Conservation (phyloP, 805 yeast species). For the Candida maltosa region DNA sequence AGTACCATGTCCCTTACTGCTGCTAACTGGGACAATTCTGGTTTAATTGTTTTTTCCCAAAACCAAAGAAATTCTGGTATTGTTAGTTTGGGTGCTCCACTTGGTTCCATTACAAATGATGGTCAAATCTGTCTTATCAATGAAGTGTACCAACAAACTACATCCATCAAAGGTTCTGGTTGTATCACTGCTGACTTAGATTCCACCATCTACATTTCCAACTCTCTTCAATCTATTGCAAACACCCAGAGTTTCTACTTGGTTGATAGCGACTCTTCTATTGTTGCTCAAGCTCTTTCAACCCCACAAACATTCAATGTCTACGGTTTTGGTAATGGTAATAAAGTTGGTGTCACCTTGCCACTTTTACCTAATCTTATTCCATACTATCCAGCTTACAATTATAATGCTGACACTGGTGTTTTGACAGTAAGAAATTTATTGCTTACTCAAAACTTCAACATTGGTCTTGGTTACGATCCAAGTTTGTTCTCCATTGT, state of each 20-base stretch:
- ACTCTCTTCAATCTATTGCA: conserved; percentile 10
- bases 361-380: conserved; percentile 4
- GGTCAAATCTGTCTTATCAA: conserved; percentile 27
- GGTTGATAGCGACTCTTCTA: conserved; percentile 12
- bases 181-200: conserved; percentile 18
- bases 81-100: conserved; percentile 13
- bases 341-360: conserved; percentile 13
- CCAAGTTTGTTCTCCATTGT: conserved; percentile 8
- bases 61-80: conserved; percentile 7
- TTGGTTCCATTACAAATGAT: conserved; percentile 16
- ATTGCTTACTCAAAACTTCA: conserved; percentile 8
- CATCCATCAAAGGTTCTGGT: conserved; percentile 19
- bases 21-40: conserved; percentile 14
- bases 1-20: conserved; percentile 13
- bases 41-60: conserved; percentile 14
- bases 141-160: conserved; percentile 16
- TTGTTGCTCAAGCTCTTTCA: conserved; percentile 12
- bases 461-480: conserved; percentile 21
- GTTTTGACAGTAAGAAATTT: conserved; percentile 11
- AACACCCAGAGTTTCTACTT: conserved; percentile 15
- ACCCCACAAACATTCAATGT: conserved; percentile 15
- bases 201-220: conserved; percentile 10
- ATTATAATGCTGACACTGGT: conserved; percentile 14
- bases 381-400: background rate
- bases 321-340: conserved; percentile 23